Conservation (phyloP, 2,329 filamentous ascomycete genomes). For the Chalara sp. region DNA sequence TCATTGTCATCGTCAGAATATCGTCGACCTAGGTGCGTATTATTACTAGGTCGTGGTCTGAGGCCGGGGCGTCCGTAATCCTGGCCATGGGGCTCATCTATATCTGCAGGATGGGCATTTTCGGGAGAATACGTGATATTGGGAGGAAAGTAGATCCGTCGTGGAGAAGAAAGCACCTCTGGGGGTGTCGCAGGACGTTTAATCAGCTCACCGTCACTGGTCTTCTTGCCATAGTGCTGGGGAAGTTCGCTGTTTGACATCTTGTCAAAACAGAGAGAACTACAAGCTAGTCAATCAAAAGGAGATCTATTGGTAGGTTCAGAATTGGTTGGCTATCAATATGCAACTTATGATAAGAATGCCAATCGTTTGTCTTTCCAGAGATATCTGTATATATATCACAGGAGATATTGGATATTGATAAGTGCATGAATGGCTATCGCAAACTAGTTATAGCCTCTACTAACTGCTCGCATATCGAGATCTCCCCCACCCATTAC, state of each 20-base stretch:
- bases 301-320: neutral
- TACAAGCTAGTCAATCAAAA: neutral
- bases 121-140: neutral
- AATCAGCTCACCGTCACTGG: slow-evolving; percentile 15
- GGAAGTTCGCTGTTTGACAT: slow-evolving; percentile 12
- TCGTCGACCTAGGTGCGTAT: slow-evolving; percentile 5
- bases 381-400: neutral
- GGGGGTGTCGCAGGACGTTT: slow-evolving; percentile 9
- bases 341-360: neutral
- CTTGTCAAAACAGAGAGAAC: no score
- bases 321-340: neutral
- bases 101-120: neutral
- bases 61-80: neutral
- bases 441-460: no score
- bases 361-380: neutral
- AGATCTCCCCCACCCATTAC: no score
- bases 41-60: slow-evolving; percentile 12
- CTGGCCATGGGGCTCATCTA: neutral
- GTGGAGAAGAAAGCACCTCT: neutral
- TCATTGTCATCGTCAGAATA: slow-evolving; percentile 16
- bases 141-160: neutral
- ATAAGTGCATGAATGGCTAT: neutral
- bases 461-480: no score
- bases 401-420: neutral
- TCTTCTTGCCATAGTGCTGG: slow-evolving; percentile 14